A percentile compares a stretch with the other conserved stretches of the same genome.
Evolutionary conservation across 306 rosid genomes (phyloP).

Genomic region (Trifolium subterraneum): DNA sequence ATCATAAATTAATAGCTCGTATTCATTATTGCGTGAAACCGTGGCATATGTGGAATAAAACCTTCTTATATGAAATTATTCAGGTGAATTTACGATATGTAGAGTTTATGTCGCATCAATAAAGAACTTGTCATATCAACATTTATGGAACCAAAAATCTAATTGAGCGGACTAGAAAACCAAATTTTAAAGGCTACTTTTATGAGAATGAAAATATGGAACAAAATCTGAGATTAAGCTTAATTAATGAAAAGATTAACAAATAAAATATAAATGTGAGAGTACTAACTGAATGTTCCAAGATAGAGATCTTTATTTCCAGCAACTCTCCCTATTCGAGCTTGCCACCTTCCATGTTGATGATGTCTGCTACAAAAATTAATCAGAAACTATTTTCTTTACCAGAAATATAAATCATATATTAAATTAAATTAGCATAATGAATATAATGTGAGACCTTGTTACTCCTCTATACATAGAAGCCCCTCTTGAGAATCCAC

Average conservation of each 20-base stretch:
- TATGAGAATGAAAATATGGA: no score
- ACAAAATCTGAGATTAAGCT: no score
- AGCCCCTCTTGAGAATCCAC: constrained; percentile 97
- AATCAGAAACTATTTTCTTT: constrained; percentile 20
- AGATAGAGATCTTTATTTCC: constrained; percentile 97
- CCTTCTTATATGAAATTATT: no score
- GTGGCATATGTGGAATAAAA: no score
- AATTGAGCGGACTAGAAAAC: no score
- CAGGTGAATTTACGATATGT: no score
- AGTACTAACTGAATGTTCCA: constrained; percentile 85
- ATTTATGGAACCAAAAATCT: no score
- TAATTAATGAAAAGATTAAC: neutral
- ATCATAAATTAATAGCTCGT: no score
- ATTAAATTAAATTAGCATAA: constrained; percentile 14
- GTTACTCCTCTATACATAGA: constrained; percentile 94
- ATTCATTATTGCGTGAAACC: no score
- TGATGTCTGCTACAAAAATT: constrained; percentile 70
- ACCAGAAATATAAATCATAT: constrained; percentile 5
- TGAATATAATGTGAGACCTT: constrained; percentile 56
- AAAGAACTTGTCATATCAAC: no score
- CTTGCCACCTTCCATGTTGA: constrained; percentile 99
- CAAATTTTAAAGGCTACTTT: no score
- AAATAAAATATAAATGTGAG: neutral
- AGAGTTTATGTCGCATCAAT: no score
- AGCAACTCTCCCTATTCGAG: constrained; percentile 92